Evolutionary conservation across 306 rosid species (phyloP).

Genomic region (Cicer yamashitae): DNA sequence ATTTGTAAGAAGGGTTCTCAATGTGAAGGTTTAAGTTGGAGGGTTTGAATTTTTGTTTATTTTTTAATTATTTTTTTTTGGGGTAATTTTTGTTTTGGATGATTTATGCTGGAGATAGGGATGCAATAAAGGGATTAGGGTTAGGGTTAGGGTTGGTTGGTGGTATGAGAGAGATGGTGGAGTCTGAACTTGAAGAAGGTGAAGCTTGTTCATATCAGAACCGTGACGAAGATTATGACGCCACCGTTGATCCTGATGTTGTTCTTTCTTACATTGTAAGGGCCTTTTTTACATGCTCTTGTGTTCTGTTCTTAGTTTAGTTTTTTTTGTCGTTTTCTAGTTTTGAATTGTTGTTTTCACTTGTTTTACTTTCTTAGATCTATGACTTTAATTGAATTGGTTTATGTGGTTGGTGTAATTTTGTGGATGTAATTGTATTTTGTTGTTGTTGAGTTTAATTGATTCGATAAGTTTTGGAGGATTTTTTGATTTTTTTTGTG

Average conservation of each 20-base stretch:
- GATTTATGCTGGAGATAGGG: constrained; percentile 80
- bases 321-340: constrained; percentile 32
- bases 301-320: background rate
- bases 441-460: constrained; percentile 11
- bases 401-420: constrained; percentile 10
- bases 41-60: constrained; percentile 49
- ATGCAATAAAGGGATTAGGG: constrained; percentile 82
- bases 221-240: constrained; percentile 63
- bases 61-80: background rate
- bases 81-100: constrained; percentile 47
- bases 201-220: constrained; percentile 84
- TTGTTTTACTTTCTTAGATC: constrained; percentile 58
- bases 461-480: constrained; percentile 14
- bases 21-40: constrained; percentile 55
- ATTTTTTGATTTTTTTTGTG: constrained; percentile 16
- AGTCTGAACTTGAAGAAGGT: constrained; percentile 97
- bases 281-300: constrained; percentile 19
- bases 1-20: constrained; percentile 52
- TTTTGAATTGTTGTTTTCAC: constrained; percentile 41
- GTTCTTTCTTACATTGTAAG: constrained; percentile 92
- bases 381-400: constrained; percentile 44
- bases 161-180: constrained; percentile 73
- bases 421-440: constrained; percentile 35
- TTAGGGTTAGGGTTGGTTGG: constrained; percentile 59
- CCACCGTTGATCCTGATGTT: constrained; percentile 84